Base-by-base conservation (phyloP, 352 stramenopile species). In the Pythium dissimile region DNA sequence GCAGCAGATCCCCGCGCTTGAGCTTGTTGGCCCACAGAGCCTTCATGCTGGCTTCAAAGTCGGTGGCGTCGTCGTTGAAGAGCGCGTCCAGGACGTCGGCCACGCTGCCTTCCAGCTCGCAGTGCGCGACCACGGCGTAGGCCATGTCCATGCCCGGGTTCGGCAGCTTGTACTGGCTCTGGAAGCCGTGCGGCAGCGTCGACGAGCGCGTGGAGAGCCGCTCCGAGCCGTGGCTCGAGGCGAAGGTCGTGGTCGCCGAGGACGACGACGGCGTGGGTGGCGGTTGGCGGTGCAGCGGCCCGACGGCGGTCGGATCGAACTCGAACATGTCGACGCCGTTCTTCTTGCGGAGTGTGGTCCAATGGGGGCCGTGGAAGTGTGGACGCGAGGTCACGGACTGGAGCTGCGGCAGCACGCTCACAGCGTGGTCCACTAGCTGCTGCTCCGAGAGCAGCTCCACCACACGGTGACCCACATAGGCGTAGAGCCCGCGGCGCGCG, bases 31-130 rank as follows among this genome's bases (percentile, higher is more conserved):
- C 69, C 46, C 84, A 90, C 16, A 88, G 66, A 2, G 80, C 69
- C 10, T 63, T 63, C 77, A 88, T 86, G 28, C 67, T 84, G 13
- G 62, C 63, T 53, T 83, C 71, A 39, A 83, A 77, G 35, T 87
- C 73, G 26, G 75, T 47, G 9, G 55, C 20, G 8, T 90, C 75
- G n/a, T 67, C 70, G 44, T 72, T 87, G 54, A 88, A 90, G 13
- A 90, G 69, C 67, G 75, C 72, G 9, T 76, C 77, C 47, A 86
- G 61, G 1, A 75, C 77, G 31, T 90, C 80, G 15, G 73, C 59
- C 24, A 87, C 24, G 30, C 73, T 63, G 49, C 80, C 87, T 30
- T 69, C 70, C 5, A 90, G 60, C 11, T 81, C 73, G 11, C 77
- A 80, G 49, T 86, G 76, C 12, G 72, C 70, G 5, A 82, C 71